phyloP scores from a whole-genome alignment of 1,284 basidiomycete species.

The Puccinia polysora region DNA sequence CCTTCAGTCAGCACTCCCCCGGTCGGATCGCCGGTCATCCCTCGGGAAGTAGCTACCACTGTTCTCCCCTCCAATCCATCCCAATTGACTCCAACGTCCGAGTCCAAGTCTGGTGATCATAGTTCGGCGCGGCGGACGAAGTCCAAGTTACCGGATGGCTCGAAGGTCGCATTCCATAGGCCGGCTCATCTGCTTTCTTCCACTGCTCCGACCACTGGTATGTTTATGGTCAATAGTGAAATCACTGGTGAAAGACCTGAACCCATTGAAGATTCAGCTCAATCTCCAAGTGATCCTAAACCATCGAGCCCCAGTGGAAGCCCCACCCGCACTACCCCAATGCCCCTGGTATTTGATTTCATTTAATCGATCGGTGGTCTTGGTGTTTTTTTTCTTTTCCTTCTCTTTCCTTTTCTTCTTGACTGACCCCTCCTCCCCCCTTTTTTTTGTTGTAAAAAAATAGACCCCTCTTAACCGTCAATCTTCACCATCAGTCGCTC shows the following conservation, averaged over 20 bases:
- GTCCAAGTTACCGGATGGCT: conserved; percentile 31
- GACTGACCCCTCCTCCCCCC: neutral
- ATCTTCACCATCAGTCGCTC: conserved; percentile 1
- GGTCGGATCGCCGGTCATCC: no score
- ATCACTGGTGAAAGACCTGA: conserved; percentile 22
- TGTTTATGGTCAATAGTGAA: conserved; percentile 43
- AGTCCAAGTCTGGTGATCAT: conserved; percentile 3
- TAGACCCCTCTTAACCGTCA: conserved; percentile 33
- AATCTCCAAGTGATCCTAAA: conserved; percentile 7
- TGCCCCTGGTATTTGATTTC: conserved; percentile 26
- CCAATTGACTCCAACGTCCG: neutral
- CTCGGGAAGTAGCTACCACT: neutral
- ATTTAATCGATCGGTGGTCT: neutral
- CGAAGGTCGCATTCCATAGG: conserved; percentile 34
- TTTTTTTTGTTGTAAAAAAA: neutral
- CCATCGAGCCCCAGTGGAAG: conserved; percentile 8
- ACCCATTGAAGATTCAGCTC: neutral
- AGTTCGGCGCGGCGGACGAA: conserved; percentile 7
- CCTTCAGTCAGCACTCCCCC: neutral
- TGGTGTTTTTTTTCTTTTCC: neutral
- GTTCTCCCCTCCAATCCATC: neutral
- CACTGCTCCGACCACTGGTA: conserved; percentile 5
- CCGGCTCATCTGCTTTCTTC: conserved; percentile 23
- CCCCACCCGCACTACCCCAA: neutral
- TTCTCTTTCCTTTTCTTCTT: neutral